Base-by-base conservation (phyloP, 1,139 yeast species). In the Citeromyces hawaiiensis region DNA sequence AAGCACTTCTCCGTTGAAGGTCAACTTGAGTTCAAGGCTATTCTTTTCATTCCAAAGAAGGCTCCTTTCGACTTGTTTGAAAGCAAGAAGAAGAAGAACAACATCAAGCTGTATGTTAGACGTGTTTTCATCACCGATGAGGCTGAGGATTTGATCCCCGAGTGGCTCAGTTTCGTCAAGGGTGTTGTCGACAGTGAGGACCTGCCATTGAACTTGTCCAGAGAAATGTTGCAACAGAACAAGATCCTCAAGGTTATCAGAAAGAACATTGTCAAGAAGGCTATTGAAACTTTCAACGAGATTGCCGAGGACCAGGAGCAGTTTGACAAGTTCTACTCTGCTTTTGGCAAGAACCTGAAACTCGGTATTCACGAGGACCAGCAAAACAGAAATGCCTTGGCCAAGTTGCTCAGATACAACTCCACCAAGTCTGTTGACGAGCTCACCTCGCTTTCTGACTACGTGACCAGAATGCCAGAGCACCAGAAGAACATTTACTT, bases 121-220 rank as follows among this genome's bases (percentile, higher is more conserved):
- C 94, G 98, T 72, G 99, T 93, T 54, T 93, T 93, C 82, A 93
- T 93, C 66, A 93, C 98, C 50, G 99, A 93, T 61, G 99, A 93
- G 56, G 96, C 97, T 59, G 97, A 91, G 68, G 98, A 93, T 61
- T 82, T 93, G 62, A 87, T 93, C 52, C 99, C 99, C 62, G 98
- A 91, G 68, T 93, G 98, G 98, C 82, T 91, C 63, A 71, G 88
- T 47, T 93, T 93, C 67, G 85, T 93, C 60, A 88, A 75, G 73
- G 99, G 99, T 79, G 98, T 93, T 64, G 99, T 93, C 48, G 99
- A 93, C 72, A 87, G 97, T 55, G 98, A 93, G 74, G 99, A 93
- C 70, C 76, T 93, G 68, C 99, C 99, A 68, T 83, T 93, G 69
- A 93, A 93, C 93, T 78, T 93, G 72, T 93, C 98, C 56, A 91